A percentile compares a stretch with the other conserved stretches of the same genome.
phyloP scores from a whole-genome alignment of 768 basidiomycete species.

The Pholiota microspora region DNA sequence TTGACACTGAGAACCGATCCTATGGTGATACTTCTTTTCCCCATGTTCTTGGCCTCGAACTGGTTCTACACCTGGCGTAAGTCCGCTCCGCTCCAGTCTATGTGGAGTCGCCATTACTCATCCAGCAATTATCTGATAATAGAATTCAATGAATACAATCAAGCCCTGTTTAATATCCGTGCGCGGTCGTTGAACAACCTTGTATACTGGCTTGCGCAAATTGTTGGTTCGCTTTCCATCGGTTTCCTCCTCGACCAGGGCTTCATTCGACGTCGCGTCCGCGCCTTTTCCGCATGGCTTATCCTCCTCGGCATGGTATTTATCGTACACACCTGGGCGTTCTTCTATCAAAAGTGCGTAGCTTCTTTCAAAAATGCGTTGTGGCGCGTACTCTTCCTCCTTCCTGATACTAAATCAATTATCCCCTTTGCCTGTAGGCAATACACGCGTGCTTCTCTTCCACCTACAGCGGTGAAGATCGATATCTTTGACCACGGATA shows the following conservation, averaged over 20 bases:
- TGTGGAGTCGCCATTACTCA: too few species aligned
- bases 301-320: conserved; percentile 65
- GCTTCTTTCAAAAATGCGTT: neutral
- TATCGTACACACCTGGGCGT: conserved; percentile 72
- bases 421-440: conserved; percentile 23
- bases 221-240: conserved; percentile 70
- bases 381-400: too few species aligned
- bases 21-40: conserved; percentile 71
- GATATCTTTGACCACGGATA: conserved; percentile 61
- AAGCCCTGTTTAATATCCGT: conserved; percentile 77
- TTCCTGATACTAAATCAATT: too few species aligned
- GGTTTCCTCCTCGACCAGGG: conserved; percentile 65
- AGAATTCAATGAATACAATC: conserved; percentile 83
- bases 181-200: conserved; percentile 75
- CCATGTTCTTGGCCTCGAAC: conserved; percentile 83
- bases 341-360: conserved; percentile 67
- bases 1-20: conserved; percentile 69
- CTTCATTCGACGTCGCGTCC: conserved; percentile 55
- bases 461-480: conserved; percentile 41
- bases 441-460: conserved; percentile 57
- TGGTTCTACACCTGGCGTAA: conserved; percentile 87
- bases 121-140: too few species aligned
- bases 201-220: conserved; percentile 79
- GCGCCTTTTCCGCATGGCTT: conserved; percentile 70
- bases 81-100: conserved; percentile 25